phyloP scores from a whole-genome alignment of 1,284 basidiomycete species.

The Stygiomarasmius scandens region DNA sequence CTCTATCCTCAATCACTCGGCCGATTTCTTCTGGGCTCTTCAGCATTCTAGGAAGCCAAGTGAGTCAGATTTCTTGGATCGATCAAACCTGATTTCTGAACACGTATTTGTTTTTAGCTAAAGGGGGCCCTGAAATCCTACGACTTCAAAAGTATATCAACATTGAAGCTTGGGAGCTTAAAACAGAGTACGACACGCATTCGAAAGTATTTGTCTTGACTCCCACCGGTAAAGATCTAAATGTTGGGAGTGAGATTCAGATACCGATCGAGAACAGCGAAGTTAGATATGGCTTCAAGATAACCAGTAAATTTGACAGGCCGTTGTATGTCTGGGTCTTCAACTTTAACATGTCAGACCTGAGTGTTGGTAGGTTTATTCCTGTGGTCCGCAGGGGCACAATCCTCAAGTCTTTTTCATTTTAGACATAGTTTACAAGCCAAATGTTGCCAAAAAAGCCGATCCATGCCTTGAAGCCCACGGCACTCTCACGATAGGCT shows the following conservation, averaged over 20 bases:
- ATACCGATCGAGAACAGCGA: slow-evolving; percentile 4
- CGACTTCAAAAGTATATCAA: not conserved
- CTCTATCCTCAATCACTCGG: slow-evolving; percentile 8
- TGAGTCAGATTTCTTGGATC: no score
- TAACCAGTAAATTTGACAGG: slow-evolving; percentile 13
- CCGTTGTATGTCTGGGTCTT: not conserved
- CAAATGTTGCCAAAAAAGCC: not conserved
- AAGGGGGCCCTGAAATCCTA: not conserved
- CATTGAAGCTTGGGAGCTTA: slow-evolving; percentile 9
- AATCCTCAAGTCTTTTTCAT: not conserved
- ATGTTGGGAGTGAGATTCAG: slow-evolving; percentile 11
- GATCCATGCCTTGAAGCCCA: slow-evolving; percentile 15
- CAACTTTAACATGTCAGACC: slow-evolving; percentile 11
- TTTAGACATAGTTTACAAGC: not conserved
- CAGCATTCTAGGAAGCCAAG: not conserved
- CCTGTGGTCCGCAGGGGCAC: not conserved
- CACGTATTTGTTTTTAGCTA: no score
- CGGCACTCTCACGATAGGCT: no score
- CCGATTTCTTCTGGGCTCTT: slow-evolving; percentile 15
- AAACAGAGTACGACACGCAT: not conserved
- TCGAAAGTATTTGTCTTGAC: not conserved
- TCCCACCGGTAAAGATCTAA: slow-evolving; percentile 2
- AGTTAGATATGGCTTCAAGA: slow-evolving; percentile 18
- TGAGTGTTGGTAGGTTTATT: slow-evolving; percentile 18
- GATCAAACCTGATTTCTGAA: no score